Conservation (phyloP, 495 filamentous ascomycete species). For the Annulohypoxylon bovei region DNA sequence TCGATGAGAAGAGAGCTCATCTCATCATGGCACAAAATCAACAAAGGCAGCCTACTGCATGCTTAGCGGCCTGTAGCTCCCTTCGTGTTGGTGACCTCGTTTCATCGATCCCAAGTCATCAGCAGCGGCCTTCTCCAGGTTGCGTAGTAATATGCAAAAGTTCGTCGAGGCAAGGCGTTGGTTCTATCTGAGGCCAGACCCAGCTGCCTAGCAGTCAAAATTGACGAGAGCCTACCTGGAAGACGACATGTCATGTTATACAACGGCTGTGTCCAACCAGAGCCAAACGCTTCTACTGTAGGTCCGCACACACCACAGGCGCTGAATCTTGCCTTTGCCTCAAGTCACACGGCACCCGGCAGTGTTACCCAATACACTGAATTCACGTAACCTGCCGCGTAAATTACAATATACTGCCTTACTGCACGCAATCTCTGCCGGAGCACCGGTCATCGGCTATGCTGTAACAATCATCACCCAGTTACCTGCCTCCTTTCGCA, state of each 20-base stretch:
- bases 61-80: slow-evolving; percentile 9
- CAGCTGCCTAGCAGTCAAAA: slow-evolving; percentile 16
- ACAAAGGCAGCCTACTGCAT: slow-evolving; percentile 11
- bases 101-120: not conserved
- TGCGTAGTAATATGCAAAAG: slow-evolving; percentile 17
- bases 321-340: slow-evolving; percentile 29
- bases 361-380: slow-evolving; percentile 26
- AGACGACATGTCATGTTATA: slow-evolving; percentile 37
- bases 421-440: slow-evolving; percentile 31
- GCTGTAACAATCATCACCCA: slow-evolving; percentile 5
- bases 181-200: slow-evolving; percentile 19
- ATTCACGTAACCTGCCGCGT: slow-evolving; percentile 12
- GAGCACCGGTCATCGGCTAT: slow-evolving; percentile 22
- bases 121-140: slow-evolving; percentile 12
- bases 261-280: slow-evolving; percentile 19
- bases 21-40: slow-evolving; percentile 5
- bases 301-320: slow-evolving; percentile 3
- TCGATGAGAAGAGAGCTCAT: not conserved
- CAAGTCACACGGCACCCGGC: slow-evolving; percentile 28
- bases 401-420: slow-evolving; percentile 31
- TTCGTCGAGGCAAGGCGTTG: slow-evolving; percentile 1
- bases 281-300: slow-evolving; percentile 10
- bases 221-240: slow-evolving; percentile 2
- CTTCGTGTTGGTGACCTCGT: slow-evolving; percentile 16
- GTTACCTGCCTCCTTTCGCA: slow-evolving; percentile 11